Conservation (phyloP, 768 basidiomycete species). For the Exsudoporus frostii region DNA sequence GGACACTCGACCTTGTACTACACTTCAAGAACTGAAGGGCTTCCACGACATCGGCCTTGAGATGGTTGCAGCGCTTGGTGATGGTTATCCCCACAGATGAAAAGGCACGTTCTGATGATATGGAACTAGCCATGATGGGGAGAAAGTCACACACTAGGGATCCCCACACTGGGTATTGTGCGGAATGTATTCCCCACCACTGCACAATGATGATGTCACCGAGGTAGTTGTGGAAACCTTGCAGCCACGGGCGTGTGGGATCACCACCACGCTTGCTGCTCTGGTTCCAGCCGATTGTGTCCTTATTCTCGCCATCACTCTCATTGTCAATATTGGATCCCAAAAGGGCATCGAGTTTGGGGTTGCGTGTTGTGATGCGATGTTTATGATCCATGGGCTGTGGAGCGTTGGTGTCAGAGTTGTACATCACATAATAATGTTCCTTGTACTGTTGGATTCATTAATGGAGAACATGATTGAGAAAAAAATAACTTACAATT, state of each 20-base stretch:
- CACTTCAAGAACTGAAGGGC: constrained; percentile 5
- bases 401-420: background rate
- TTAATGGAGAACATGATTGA: background rate
- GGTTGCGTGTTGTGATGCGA: constrained; percentile 3
- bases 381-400: background rate
- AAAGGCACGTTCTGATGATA: background rate
- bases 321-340: background rate
- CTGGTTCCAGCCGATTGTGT: background rate
- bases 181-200: constrained; percentile 2
- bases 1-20: background rate
- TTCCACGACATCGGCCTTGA: constrained; percentile 1
- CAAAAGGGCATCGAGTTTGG: background rate
- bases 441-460: constrained; percentile 5
- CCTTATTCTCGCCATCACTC: background rate
- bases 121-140: constrained; percentile 5
- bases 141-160: constrained; percentile 1
- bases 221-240: constrained; percentile 11
- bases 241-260: background rate
- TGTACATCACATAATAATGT: background rate
- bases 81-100: constrained; percentile 7
- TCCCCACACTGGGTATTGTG: background rate
- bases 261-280: background rate
- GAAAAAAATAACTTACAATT: background rate
- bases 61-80: background rate
- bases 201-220: constrained; percentile 3